Evolutionary conservation across 345 rosid genomes (phyloP).

Genomic region (Triadica sebifera): DNA sequence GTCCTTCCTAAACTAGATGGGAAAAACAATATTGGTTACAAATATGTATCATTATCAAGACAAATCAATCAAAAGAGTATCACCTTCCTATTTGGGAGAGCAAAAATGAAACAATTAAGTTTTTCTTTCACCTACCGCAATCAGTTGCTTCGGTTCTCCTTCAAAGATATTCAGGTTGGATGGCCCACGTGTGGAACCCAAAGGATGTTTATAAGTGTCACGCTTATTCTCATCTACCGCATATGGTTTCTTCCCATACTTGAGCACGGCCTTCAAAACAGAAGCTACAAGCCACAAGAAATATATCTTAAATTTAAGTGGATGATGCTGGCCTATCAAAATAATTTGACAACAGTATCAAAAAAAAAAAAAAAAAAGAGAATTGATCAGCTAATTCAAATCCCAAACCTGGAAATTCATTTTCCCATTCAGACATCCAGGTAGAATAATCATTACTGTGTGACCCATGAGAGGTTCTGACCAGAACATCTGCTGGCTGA

Average conservation of each 20-base stretch:
- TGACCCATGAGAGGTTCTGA: slow-evolving; percentile 44
- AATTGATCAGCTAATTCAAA: neutral
- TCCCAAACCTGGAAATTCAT: slow-evolving; percentile 78
- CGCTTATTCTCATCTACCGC: slow-evolving; percentile 75
- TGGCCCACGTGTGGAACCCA: slow-evolving; percentile 39
- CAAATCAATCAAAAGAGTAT: neutral
- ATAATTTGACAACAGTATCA: neutral
- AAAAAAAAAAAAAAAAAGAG: neutral
- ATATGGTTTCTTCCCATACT: slow-evolving; percentile 78
- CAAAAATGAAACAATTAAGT: neutral
- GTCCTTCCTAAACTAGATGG: neutral
- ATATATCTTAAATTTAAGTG: slow-evolving; percentile 5
- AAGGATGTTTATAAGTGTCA: slow-evolving; percentile 55
- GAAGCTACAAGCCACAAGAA: slow-evolving; percentile 61
- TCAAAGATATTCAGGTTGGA: slow-evolving; percentile 48
- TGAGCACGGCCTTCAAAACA: slow-evolving; percentile 77
- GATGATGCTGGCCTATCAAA: neutral
- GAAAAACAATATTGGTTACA: neutral
- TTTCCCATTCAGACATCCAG: slow-evolving; percentile 77
- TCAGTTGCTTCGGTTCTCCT: slow-evolving; percentile 65
- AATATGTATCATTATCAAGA: neutral
- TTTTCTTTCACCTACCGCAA: slow-evolving; percentile 45
- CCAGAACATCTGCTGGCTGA: slow-evolving; percentile 54
- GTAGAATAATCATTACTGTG: slow-evolving; percentile 51
- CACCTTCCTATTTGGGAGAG: neutral